These are phyloP conservation scores for Alternaria infectoria DNA, from an alignment of 2,329 filamentous ascomycete genomes.

Conservation along the genomic window DNA sequence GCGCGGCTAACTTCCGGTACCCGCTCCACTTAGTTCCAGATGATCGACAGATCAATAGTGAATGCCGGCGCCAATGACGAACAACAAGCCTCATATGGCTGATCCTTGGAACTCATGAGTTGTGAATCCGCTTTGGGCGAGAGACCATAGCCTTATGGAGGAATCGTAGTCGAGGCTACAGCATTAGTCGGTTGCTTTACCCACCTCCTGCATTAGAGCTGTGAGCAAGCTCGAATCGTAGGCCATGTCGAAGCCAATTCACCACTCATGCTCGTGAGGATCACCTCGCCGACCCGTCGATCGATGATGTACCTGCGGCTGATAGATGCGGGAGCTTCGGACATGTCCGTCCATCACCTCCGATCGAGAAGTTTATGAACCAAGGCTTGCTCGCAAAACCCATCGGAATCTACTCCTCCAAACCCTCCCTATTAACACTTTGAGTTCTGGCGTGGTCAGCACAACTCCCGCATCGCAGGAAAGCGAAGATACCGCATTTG, in stretches of 20 bases:
- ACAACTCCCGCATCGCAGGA: constrained; percentile 12
- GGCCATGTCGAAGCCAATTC: neutral
- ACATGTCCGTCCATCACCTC: neutral
- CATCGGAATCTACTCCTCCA: neutral
- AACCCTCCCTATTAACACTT: neutral
- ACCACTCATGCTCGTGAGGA: neutral
- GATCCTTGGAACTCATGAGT: constrained; percentile 1
- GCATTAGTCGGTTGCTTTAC: constrained; percentile 1
- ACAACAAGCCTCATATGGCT: constrained; percentile 10
- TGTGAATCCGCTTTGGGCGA: constrained; percentile 11
- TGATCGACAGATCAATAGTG: constrained; percentile 24
- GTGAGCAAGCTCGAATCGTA: constrained; percentile 6
- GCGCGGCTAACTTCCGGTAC: neutral
- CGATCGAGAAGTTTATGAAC: constrained; percentile 1
- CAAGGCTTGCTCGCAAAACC: neutral
- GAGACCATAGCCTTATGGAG: constrained; percentile 2
- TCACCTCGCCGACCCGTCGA: constrained; percentile 14
- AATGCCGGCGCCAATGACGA: constrained; percentile 19
- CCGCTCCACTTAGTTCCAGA: constrained; percentile 10
- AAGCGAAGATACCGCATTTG: constrained; percentile 5
- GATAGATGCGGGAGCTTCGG: neutral
- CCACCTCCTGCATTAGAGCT: constrained; percentile 6
- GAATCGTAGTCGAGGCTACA: constrained; percentile 3
- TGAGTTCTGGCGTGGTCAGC: constrained; percentile 19
- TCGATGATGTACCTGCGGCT: constrained; percentile 16